These are phyloP conservation scores for Andrographis paniculata DNA, from an alignment of 305 asterid species.

Conservation along the genomic window DNA sequence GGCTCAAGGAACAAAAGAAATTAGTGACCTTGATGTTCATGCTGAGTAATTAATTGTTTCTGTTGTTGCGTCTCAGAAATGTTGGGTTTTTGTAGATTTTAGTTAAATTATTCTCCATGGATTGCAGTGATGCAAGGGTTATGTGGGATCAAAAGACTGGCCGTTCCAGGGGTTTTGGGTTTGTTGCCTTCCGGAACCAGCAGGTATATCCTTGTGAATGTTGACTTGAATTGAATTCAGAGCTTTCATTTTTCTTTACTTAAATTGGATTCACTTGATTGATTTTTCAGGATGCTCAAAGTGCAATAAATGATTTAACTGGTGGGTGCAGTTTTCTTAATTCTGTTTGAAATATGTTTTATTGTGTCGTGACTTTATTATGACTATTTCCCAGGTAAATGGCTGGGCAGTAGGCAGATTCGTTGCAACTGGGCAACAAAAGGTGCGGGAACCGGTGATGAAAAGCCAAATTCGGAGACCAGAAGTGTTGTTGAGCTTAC, in stretches of 20 bases:
- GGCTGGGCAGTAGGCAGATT: conserved; percentile 97
- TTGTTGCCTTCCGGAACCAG: conserved; percentile 48
- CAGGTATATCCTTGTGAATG: conserved; percentile 37
- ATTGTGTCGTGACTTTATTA: neutral
- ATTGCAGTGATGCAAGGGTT: conserved; percentile 79
- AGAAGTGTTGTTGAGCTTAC: conserved; percentile 79
- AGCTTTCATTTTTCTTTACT: conserved; percentile 7
- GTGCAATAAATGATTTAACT: conserved; percentile 83
- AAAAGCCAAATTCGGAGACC: conserved; percentile 65
- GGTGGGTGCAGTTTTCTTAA: conserved; percentile 36
- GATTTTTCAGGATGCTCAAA: conserved; percentile 77
- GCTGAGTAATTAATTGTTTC: neutral
- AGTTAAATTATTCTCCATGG: conserved; percentile 19
- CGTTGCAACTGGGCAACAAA: conserved; percentile 99
- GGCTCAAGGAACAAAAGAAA: neutral
- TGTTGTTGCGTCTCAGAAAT: neutral
- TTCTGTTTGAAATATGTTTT: too few species aligned
- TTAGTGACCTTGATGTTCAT: too few species aligned
- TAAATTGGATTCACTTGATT: conserved; percentile 11
- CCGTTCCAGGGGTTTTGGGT: conserved; percentile 76
- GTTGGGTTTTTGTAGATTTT: conserved; percentile 7
- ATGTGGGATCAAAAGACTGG: conserved; percentile 98
- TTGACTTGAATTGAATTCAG: conserved; percentile 7
- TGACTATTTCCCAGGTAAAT: conserved; percentile 51
- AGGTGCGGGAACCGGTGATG: conserved; percentile 81